phyloP scores from a whole-genome alignment of 2,329 filamentous ascomycete species.

The Cladorrhinum sp. region DNA sequence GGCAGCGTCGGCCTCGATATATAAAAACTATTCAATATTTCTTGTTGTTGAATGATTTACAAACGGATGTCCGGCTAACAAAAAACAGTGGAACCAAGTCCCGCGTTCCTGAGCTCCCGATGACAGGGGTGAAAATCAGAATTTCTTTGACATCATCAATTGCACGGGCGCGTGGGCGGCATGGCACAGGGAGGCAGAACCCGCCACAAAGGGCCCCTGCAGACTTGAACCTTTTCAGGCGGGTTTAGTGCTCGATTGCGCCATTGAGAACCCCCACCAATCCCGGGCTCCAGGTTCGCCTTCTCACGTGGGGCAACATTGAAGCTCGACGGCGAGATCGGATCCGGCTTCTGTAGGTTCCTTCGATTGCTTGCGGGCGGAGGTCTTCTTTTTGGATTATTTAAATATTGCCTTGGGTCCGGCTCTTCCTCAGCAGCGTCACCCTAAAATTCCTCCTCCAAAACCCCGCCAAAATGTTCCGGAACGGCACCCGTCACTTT shows the following conservation, averaged over 20 bases:
- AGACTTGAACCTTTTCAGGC: slow-evolving; percentile 8
- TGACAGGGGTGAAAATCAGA: slow-evolving; percentile 1
- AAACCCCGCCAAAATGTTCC: slow-evolving; percentile 61
- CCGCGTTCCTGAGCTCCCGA: not conserved
- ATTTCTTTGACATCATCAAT: not conserved
- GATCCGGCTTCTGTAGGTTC: not conserved
- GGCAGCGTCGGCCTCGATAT: no score
- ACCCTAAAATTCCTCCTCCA: not conserved
- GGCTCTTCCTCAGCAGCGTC: not conserved
- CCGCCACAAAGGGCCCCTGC: not conserved
- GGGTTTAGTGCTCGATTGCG: slow-evolving; percentile 24
- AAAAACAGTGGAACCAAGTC: not conserved
- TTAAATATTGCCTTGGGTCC: not conserved
- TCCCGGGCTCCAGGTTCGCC: not conserved
- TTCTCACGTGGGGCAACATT: not conserved
- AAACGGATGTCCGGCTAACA: not conserved
- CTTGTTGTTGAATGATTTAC: not conserved
- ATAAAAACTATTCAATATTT: not conserved
- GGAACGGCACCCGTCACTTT: slow-evolving; percentile 65
- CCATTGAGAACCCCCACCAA: slow-evolving; percentile 17
- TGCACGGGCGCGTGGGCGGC: not conserved
- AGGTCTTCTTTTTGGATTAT: not conserved
- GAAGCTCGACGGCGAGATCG: slow-evolving; percentile 4
- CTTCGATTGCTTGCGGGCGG: not conserved
- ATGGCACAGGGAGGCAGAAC: no score